Evolutionary conservation across 306 rosid species (phyloP).

Genomic region (Dalbergia cultrata): DNA sequence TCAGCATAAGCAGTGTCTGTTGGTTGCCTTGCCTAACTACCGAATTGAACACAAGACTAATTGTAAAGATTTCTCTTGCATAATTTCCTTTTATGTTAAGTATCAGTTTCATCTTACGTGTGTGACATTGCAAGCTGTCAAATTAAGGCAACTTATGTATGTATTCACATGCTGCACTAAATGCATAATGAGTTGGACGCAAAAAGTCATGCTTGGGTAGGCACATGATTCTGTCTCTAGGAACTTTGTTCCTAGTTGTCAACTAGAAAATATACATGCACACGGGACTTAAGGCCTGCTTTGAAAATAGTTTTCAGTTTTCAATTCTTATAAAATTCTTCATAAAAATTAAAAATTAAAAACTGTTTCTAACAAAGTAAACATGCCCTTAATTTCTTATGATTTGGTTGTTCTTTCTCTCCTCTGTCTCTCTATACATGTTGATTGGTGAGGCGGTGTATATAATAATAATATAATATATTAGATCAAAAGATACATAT

Average conservation of each 20-base stretch:
- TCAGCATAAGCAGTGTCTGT: background rate
- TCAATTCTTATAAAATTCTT: too few species aligned
- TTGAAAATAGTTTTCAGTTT: too few species aligned
- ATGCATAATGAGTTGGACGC: conserved; percentile 51
- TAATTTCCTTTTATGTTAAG: background rate
- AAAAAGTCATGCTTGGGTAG: conserved; percentile 43
- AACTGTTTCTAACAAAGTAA: too few species aligned
- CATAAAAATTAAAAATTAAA: too few species aligned
- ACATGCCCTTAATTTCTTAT: too few species aligned
- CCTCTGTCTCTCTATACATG: too few species aligned
- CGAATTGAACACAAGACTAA: background rate
- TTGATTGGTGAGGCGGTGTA: conserved; percentile 1
- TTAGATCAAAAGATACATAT: background rate
- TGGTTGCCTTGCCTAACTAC: background rate
- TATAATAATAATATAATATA: background rate
- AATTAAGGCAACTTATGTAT: conserved; percentile 24
- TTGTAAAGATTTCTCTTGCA: background rate
- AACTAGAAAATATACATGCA: conserved; percentile 27
- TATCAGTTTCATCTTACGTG: conserved; percentile 17
- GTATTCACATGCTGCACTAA: conserved; percentile 56
- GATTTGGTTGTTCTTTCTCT: too few species aligned
- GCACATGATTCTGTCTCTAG: conserved; percentile 59
- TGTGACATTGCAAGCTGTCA: conserved; percentile 31
- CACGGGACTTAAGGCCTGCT: too few species aligned
- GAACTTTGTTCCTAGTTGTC: conserved; percentile 31